phyloP scores from a whole-genome alignment of 306 rosid genomes.

The Clitoria ternatea region DNA sequence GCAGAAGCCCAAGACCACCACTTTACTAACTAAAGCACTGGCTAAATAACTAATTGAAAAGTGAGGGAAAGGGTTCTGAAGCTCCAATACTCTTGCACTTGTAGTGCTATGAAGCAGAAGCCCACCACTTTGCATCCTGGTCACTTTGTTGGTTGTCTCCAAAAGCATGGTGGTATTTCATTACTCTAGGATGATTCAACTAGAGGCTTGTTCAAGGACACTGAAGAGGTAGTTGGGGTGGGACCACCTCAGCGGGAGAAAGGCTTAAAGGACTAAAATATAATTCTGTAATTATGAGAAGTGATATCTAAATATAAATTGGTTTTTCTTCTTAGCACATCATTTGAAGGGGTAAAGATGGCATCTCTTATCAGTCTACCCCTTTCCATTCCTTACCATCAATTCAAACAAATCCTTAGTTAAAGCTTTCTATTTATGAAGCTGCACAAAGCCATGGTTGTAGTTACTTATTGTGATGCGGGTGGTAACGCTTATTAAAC shows the following conservation, averaged over 20 bases:
- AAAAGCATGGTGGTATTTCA: not conserved
- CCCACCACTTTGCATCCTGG: not conserved
- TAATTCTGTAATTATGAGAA: not conserved
- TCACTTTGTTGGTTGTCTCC: not conserved
- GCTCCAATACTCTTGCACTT: not conserved
- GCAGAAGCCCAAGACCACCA: not conserved
- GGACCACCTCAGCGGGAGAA: not conserved
- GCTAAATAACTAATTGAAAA: not conserved
- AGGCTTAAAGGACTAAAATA: not conserved
- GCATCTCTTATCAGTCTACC: not conserved
- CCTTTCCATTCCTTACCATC: not conserved
- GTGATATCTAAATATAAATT: not conserved
- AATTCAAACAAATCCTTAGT: not conserved
- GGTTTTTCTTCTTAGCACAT: not conserved
- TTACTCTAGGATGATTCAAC: not conserved
- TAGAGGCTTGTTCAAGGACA: not conserved
- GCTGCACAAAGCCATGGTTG: not conserved
- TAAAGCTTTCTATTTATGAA: not conserved
- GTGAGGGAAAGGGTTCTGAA: not conserved
- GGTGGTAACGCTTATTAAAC: not conserved
- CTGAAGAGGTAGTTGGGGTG: not conserved
- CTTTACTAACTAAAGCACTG: too few relatives aligned
- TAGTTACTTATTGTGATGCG: not conserved
- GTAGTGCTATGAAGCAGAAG: not conserved
- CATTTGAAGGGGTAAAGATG: not conserved